Base-by-base conservation (phyloP, 1,139 yeast genomes). In the Magnusiomyces tetraspermus region DNA sequence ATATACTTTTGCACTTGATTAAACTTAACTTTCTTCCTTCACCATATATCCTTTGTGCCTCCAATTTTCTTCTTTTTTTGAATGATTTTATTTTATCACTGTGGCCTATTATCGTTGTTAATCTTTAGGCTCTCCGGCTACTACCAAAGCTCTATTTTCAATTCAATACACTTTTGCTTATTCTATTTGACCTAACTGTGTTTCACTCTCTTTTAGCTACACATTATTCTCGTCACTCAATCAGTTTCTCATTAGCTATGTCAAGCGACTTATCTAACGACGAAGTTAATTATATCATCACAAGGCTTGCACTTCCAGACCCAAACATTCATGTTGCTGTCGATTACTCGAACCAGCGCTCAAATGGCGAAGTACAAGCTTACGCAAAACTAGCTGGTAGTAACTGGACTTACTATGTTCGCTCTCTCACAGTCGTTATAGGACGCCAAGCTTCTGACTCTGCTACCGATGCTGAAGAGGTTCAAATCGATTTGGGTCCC, bases 361-460 rank as follows among this genome's bases (percentile, higher is more conserved):
- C 79, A 55, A 90, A 87, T 56, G 78, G 87, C 37, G 96, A 88
- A 65, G 92, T 92, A 21, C 96, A 89, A 69, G 97, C 97, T 0
- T 92, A 90, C 67, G 97, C 97, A 44, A 90, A 90, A 67, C 83
- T 90, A 50, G 90, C 97, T 0, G 97, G 97, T n/a, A 75, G 77
- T 44, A 82, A 80, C 62, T 92, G 98, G 97, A 90, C 97, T 1
- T 92, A 77, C 66, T 92, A 89, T 65, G 97, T 92, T 49, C 88
- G 89, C 65, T 76, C 82, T n/a, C 73, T 92, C 53, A 78, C 78
- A 19, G 79, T 92, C 5, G 73, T 84, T 2, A 85, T 92, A 54
- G 98, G 98, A 13, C 77, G 98, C 63, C 37, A 46, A 33, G 84
- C 85, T 60, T 86, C 96, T 1, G 38, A 33, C 38, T 67, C 74